Conservation (phyloP, 306 rosid genomes). For the Hippophae gyantsensis region DNA sequence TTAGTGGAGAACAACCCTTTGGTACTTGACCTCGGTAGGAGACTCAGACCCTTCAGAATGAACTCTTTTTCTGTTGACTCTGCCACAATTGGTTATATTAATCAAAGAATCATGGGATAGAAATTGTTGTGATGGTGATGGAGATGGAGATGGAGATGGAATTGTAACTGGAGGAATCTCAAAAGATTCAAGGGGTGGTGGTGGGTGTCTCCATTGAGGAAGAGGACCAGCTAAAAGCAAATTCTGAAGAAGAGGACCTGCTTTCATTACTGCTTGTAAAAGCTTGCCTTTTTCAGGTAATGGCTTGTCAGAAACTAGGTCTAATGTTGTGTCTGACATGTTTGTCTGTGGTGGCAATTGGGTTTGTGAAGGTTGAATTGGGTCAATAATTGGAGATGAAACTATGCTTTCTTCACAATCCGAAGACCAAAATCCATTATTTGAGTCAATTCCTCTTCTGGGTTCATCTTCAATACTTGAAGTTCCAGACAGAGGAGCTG, state of each 20-base stretch:
- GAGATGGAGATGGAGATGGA: slow-evolving; percentile 41
- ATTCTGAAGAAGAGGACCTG: slow-evolving; percentile 88
- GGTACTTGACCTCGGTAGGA: slow-evolving; percentile 62
- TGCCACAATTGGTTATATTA: slow-evolving; percentile 38
- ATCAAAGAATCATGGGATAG: slow-evolving; percentile 44
- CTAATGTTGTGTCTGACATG: slow-evolving; percentile 28
- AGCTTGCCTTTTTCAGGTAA: slow-evolving; percentile 97
- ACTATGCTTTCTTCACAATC: slow-evolving; percentile 99
- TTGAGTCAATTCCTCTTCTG: slow-evolving; percentile 66
- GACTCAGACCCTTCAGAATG: slow-evolving; percentile 50
- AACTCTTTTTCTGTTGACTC: slow-evolving; percentile 57
- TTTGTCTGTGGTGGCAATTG: not conserved
- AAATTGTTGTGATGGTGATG: slow-evolving; percentile 23
- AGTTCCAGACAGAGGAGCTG: slow-evolving; percentile 69
- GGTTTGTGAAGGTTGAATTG: slow-evolving; percentile 18
- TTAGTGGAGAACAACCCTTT: slow-evolving; percentile 64
- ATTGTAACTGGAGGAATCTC: slow-evolving; percentile 87
- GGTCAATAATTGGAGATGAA: slow-evolving; percentile 70
- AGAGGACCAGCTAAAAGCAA: slow-evolving; percentile 92
- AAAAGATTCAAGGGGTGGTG: slow-evolving; percentile 82
- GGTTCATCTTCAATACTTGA: slow-evolving; percentile 94
- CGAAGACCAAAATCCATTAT: slow-evolving; percentile 68
- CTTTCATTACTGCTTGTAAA: slow-evolving; percentile 93
- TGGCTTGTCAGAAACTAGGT: slow-evolving; percentile 46
- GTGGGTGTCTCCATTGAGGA: slow-evolving; percentile 99